Conservation (phyloP, 257 asterid species). For the Euphrasia confusa region DNA sequence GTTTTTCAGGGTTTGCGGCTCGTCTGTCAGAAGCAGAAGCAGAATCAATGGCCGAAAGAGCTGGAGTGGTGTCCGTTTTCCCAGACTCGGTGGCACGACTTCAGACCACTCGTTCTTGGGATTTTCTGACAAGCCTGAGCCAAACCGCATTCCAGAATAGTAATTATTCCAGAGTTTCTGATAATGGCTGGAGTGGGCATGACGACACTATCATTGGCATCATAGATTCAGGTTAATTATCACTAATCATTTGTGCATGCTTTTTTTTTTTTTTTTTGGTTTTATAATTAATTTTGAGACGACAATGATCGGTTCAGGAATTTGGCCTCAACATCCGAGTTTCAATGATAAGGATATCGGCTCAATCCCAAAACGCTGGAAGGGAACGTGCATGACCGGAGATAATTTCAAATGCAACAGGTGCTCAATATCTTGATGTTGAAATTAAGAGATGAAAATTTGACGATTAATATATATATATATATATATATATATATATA, state of each 20-base stretch:
- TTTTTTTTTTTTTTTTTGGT: too few species aligned
- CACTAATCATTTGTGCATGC: not conserved
- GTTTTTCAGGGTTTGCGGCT: conserved; percentile 76
- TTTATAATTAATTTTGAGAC: too few species aligned
- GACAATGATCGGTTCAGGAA: too few species aligned
- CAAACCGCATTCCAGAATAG: conserved; percentile 39
- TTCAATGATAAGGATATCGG: too few species aligned
- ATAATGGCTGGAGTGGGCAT: conserved; percentile 14
- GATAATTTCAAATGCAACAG: too few species aligned
- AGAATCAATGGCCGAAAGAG: conserved; percentile 38
- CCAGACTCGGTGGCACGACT: conserved; percentile 66
- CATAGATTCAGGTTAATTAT: conserved; percentile 55
- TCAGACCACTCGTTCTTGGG: conserved; percentile 97
- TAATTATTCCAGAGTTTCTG: conserved; percentile 13
- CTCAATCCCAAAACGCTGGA: too few species aligned
- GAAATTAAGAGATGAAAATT: too few species aligned
- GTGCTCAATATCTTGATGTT: too few species aligned
- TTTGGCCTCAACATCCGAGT: too few species aligned
- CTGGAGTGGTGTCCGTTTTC: conserved; percentile 82
- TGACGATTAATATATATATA: too few species aligned
- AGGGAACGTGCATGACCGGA: too few species aligned
- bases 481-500: too few species aligned
- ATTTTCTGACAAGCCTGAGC: conserved; percentile 54
- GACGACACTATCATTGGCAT: conserved; percentile 77
- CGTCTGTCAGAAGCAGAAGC: conserved; percentile 64